phyloP scores from a whole-genome alignment of 805 yeast genomes.

The Wickerhamiella shivajii region DNA sequence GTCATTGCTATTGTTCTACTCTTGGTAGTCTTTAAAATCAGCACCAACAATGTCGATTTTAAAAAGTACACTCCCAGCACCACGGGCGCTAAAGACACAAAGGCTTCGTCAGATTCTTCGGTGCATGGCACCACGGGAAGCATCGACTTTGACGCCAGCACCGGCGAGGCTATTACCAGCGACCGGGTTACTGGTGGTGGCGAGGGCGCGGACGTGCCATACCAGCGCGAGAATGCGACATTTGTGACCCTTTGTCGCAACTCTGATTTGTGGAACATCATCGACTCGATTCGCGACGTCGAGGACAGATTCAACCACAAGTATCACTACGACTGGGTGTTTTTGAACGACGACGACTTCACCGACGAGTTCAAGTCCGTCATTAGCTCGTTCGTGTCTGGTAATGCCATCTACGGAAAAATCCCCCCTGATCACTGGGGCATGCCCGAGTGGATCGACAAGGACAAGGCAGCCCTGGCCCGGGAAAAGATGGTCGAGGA shows the following conservation, averaged over 20 bases:
- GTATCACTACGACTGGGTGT: slow-evolving; percentile 83
- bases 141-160: slow-evolving; percentile 1
- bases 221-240: slow-evolving; percentile 28
- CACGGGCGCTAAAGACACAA: slow-evolving; percentile 1
- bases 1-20: slow-evolving; percentile 23
- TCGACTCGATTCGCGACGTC: slow-evolving; percentile 49
- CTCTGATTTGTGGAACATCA: slow-evolving; percentile 41
- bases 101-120: no score
- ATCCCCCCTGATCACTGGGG: slow-evolving; percentile 78
- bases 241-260: slow-evolving; percentile 52
- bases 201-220: slow-evolving; percentile 4
- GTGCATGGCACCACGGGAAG: slow-evolving; percentile 15
- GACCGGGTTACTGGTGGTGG: slow-evolving; percentile 6
- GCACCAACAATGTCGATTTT: slow-evolving; percentile 18
- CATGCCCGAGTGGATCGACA: slow-evolving; percentile 68
- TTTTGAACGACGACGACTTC: slow-evolving; percentile 69
- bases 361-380: slow-evolving; percentile 49
- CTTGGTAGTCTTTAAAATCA: slow-evolving; percentile 23
- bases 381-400: slow-evolving; percentile 43
- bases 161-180: slow-evolving; percentile 2
- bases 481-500: slow-evolving; percentile 41
- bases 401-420: slow-evolving; percentile 53
- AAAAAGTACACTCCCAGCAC: slow-evolving; percentile 15
- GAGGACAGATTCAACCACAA: slow-evolving; percentile 69
- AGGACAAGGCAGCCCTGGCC: slow-evolving; percentile 47